Conservation (phyloP, 345 rosid genomes). For the Clarkia xantiana region DNA sequence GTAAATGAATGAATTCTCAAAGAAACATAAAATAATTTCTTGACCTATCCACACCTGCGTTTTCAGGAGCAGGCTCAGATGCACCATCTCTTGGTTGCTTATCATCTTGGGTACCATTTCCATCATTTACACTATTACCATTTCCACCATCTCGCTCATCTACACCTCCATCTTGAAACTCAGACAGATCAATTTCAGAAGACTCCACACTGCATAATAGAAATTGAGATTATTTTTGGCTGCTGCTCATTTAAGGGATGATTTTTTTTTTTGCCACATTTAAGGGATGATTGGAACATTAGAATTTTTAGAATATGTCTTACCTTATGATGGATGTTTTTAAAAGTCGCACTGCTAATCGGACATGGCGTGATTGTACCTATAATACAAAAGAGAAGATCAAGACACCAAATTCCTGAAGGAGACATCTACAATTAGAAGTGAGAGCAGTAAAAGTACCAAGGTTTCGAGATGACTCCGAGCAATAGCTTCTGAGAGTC, state of each 20-base stretch:
- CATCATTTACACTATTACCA: conserved; percentile 10
- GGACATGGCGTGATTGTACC: conserved; percentile 15
- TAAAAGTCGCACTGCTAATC: conserved; percentile 8
- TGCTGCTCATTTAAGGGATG: background rate
- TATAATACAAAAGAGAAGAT: background rate
- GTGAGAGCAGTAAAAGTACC: conserved; percentile 25
- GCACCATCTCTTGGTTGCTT: conserved; percentile 17
- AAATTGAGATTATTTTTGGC: background rate
- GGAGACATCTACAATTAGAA: background rate
- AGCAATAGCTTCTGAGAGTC: conserved; percentile 94
- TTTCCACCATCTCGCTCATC: conserved; percentile 10
- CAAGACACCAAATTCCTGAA: background rate
- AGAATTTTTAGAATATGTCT: background rate
- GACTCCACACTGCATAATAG: conserved; percentile 70
- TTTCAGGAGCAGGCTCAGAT: conserved; percentile 26
- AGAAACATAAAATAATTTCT: no score
- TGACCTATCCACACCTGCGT: conserved; percentile 32
- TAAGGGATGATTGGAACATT: background rate
- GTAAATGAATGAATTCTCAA: background rate
- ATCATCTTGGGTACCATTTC: conserved; percentile 7
- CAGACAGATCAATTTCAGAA: conserved; percentile 85
- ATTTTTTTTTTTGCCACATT: no score
- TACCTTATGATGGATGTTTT: conserved; percentile 14
- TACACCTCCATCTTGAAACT: conserved; percentile 51
- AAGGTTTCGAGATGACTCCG: conserved; percentile 61